Base-by-base conservation (phyloP, 768 basidiomycete species). In the Peribolospora kevripleyi region DNA sequence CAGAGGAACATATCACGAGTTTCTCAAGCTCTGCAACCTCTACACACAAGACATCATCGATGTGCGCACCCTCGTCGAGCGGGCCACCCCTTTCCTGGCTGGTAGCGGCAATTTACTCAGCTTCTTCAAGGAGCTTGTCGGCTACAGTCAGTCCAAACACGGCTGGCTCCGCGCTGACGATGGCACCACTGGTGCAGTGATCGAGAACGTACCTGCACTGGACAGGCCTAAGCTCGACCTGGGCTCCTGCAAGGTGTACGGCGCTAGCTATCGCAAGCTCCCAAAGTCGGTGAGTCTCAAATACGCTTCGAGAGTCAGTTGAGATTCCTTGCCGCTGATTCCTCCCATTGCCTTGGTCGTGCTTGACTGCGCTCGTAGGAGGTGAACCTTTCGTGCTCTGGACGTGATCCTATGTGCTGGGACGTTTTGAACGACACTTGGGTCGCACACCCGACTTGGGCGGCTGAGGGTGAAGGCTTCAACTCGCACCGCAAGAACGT, bases 361-460 rank as follows among this genome's bases (percentile, higher is more conserved):
- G 1, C 9, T 39, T 51, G 41, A 48, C 38, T 11, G 37, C 11
- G 2, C 13, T 1, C 58, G 52, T 62, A 93, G 88, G 91, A 97
- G 70, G 76, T 81, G 59, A 74, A 76, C 46, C 69, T 95, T 14
- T 83, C 86, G 38, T 97, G 93, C 66, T 93, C 93, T 3, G 90
- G 84, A 8, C 80, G 93, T 39, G 90, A 95, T 62, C 78, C 86
- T 58, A 80, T 95, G 55, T 90, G 84, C 65, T 84, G 88, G 65
- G 87, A 86, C 39, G 88, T 98, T 39, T 75, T 98, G 49, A 98
- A 98, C 65, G 90, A 97, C 64, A 77, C 81, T 60, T 97, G 93
- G 91, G 87, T 97, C 8, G 93, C 91, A 10, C 91, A 97, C 67
- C 91, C 93, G 3, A 91, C 88, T 1, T 93, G 88, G 85, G 87